Evolutionary conservation across 495 filamentous ascomycete genomes (phyloP), one percentile per base, ranked within the genome.

Genomic region (Hypomontagnella monticulosa): DNA sequence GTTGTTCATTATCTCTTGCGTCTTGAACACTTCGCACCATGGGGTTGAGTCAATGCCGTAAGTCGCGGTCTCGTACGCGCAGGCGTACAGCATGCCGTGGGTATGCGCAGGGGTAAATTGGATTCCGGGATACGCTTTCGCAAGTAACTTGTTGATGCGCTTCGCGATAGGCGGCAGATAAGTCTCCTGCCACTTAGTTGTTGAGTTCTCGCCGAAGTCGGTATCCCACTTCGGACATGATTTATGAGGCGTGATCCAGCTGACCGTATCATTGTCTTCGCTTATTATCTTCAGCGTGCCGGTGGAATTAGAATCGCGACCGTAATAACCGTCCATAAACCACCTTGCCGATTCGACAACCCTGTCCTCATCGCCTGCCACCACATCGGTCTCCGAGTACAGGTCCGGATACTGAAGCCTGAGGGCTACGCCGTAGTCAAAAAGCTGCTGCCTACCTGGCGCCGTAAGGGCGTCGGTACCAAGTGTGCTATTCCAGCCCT

Each of bases 321-420:
- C 63, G 47, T 66, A 66, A 42, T 66, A 66, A 4, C 63, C 63
- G 51, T 66, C 55, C 63, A 66, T 66, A 8, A 66, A 66, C 63
- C 63, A 66, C 10, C 48, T 48, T 11, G 63, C 64, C 8, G 57
- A 67, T 37, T 67, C 64, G 7, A 67, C 43, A n/a, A 67, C 64
- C 2, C 64, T 27, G 15, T 62, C 64, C 34, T 61, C 51, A 14
- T 62, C 58, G 30, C 56, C 57, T 7, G 53, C 64, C 2, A 67
- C 27, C 2, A 61, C 51, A 3, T 58, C 38, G 16, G 44, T 51
- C 14, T 57, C 64, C 8, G 52, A 46, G n/a, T 67, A 61, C 11
- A 67, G 19, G 34, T 57, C 34, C 14, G 57, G 64, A 23, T 67
- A 62, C 23, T 57, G 34, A 12, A 67, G 9, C 27, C 57, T 33